These are phyloP conservation scores for Lobosporangium transversale DNA, from an alignment of 192 early-diverging fungal species.

Conservation along the genomic window DNA sequence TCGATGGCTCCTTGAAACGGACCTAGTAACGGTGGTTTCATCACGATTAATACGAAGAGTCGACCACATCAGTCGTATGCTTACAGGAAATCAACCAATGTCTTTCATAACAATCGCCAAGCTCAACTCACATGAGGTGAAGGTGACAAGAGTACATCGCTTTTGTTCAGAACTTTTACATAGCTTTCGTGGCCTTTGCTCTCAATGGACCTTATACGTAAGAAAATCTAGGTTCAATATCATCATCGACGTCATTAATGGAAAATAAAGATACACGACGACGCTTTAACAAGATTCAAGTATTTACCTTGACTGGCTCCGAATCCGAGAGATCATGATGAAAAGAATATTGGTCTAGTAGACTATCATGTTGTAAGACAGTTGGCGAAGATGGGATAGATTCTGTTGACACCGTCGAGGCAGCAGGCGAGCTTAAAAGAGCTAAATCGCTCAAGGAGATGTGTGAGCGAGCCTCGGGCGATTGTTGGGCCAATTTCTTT, in stretches of 20 bases:
- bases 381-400: not conserved
- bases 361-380: not conserved
- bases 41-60: not conserved
- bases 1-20: conserved; percentile 24
- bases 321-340: not conserved
- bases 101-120: too few relatives aligned
- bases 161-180: conserved; percentile 48
- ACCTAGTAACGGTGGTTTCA: not conserved
- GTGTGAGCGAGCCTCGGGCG: not conserved
- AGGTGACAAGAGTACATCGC: conserved; percentile 56
- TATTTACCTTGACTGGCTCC: conserved; percentile 4
- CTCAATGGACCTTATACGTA: conserved; percentile 13
- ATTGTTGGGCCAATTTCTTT: not conserved
- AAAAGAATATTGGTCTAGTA: not conserved
- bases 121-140: conserved; percentile 25
- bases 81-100: not conserved
- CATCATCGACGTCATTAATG: not conserved
- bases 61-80: not conserved
- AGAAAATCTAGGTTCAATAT: conserved; percentile 28
- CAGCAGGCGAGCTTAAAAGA: not conserved
- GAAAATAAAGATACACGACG: not conserved
- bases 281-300: not conserved
- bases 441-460: not conserved
- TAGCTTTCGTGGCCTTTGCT: conserved; percentile 16
- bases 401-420: not conserved